Base-by-base conservation (phyloP, 768 basidiomycete species). In the Trametes gibbosa region DNA sequence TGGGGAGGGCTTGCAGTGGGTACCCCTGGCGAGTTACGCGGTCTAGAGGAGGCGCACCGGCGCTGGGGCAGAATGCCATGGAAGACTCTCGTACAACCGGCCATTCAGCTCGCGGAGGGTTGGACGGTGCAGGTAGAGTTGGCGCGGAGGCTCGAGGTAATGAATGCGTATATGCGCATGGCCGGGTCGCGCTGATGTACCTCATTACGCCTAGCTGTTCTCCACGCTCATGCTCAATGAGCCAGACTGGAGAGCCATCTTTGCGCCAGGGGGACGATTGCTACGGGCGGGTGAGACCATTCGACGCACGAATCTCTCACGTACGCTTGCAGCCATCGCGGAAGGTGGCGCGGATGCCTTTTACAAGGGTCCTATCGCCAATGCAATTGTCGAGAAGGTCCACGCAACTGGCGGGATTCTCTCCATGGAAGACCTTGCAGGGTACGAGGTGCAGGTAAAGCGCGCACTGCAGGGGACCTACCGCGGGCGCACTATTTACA, bases 21-120 rank as follows among this genome's bases (percentile, higher is more conserved):
- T 23, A 87, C 97, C 0, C 97, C 97, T 1, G 90, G 95, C 9
- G 95, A 98, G 74, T 70, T 98, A 46, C 82, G 88, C 23, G 97
- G 95, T 10, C 80, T 98, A 32, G 84, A 88, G 70, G 89, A 87
- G 69, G 92, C 91, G 0, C 89, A 95, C 72, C 76, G 78, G 41
- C 81, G 86, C 24, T 97, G 95, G 86, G 96, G 94, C 0, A 81
- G 74, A 37, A 66, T 97, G 13, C 79, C 87, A 0, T 98, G 97
- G 97, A 74, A 78, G 41, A 74, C 80, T 29, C 78, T 98, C 23
- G 82, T 98, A 17, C 74, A 84, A 64, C 95, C 95, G 0, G 86
- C 83, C 32, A 82, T 86, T 5, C 72, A 83, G 8, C 77, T 99
- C 2, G 94, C 95, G 8, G 72, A 75, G 24, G 90, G 89, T 7